Evolutionary conservation across 805 yeast species (phyloP).

Genomic region (Hanseniaspora clermontiae): DNA sequence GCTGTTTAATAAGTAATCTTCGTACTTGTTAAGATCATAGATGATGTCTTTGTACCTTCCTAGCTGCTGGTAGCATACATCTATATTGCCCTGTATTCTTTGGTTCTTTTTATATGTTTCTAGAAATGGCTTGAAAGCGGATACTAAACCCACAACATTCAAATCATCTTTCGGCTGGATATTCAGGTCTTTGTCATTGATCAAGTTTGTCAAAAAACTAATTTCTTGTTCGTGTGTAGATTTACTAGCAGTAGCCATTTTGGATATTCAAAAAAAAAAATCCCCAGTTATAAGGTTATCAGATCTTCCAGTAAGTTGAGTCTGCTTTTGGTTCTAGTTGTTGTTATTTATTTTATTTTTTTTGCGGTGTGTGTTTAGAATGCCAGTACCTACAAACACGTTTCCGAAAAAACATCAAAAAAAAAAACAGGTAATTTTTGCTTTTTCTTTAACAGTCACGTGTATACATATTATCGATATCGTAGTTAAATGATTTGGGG

Average conservation of each 20-base stretch:
- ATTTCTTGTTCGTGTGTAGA: not conserved
- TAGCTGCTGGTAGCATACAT: not conserved
- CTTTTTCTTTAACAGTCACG: no score
- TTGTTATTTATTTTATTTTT: no score
- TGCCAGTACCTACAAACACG: no score
- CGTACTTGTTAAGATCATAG: constrained; percentile 9
- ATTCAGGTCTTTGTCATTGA: not conserved
- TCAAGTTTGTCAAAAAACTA: not conserved
- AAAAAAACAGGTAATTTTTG: no score
- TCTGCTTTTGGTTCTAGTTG: no score
- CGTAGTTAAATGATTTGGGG: no score
- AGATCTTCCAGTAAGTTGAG: no score
- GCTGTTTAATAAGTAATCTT: constrained; percentile 4
- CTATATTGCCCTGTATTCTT: constrained; percentile 6
- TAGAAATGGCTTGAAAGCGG: constrained; percentile 11
- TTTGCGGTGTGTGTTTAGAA: no score
- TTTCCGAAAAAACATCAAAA: no score
- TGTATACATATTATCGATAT: no score
- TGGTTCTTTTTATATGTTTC: constrained; percentile 19
- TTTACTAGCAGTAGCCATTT: not conserved
- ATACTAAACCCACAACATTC: not conserved
- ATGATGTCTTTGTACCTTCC: constrained; percentile 11
- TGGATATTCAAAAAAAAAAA: no score
- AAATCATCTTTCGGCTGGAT: not conserved
- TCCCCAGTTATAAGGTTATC: no score